A percentile compares a stretch with the other conserved stretches of the same genome.
These are phyloP conservation scores for Verticillium albo-atrum DNA, from an alignment of 2,329 filamentous ascomycete species.

Conservation along the genomic window DNA sequence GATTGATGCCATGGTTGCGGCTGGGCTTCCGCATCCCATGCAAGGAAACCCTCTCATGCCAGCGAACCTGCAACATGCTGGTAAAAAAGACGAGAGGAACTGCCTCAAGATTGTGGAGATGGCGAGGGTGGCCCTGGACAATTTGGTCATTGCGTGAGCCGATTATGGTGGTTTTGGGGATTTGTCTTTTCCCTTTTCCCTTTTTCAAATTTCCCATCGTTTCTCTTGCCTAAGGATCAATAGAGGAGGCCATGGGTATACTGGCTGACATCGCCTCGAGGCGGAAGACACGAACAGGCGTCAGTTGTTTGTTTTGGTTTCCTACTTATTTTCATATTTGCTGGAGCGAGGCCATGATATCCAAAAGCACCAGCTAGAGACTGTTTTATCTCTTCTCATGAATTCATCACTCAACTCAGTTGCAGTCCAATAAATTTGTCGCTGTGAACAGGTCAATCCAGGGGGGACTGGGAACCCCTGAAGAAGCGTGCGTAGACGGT, in stretches of 20 bases:
- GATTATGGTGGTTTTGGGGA: neutral
- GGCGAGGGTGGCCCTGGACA: slow-evolving; percentile 48
- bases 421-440: no score
- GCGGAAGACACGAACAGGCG: neutral
- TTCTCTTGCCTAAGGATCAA: neutral
- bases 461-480: no score
- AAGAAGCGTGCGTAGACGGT: no score
- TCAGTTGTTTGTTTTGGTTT: neutral
- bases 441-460: no score
- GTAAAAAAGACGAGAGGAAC: slow-evolving; percentile 28
- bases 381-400: neutral
- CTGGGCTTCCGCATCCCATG: slow-evolving; percentile 28
- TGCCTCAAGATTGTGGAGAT: slow-evolving; percentile 51
- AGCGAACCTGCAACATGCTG: slow-evolving; percentile 20
- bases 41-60: slow-evolving; percentile 20
- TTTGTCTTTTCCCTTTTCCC: no score
- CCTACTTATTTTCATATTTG: neutral
- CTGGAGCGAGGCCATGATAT: neutral
- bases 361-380: neutral
- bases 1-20: slow-evolving; percentile 39
- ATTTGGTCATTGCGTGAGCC: slow-evolving; percentile 47
- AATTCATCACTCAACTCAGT: neutral
- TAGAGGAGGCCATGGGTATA: no score
- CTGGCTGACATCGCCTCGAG: no score
- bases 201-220: no score